phyloP scores from a whole-genome alignment of 768 basidiomycete genomes.

The Calvatia gigantea region DNA sequence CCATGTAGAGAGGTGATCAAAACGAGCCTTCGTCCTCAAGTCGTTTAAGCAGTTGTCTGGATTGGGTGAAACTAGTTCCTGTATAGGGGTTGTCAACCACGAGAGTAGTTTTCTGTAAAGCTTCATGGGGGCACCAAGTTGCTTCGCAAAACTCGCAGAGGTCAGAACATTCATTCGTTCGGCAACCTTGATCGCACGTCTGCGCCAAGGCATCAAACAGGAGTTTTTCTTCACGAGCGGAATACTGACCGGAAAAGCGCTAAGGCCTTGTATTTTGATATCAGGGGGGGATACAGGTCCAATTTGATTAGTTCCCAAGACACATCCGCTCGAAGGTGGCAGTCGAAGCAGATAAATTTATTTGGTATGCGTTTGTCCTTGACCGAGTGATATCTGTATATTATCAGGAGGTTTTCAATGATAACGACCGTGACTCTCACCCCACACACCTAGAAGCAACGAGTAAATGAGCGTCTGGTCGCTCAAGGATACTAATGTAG shows the following conservation, averaged over 20 bases:
- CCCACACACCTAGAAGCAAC: constrained; percentile 53
- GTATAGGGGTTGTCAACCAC: constrained; percentile 5
- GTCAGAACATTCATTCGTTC: constrained; percentile 45
- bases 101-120: neutral
- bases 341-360: constrained; percentile 72
- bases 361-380: constrained; percentile 56
- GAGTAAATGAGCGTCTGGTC: neutral
- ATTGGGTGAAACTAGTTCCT: constrained; percentile 54
- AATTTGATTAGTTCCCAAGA: constrained; percentile 70
- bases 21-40: constrained; percentile 66
- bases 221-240: neutral
- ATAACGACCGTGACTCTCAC: constrained; percentile 23
- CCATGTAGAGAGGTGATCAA: neutral
- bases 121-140: constrained; percentile 44
- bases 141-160: constrained; percentile 51
- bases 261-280: constrained; percentile 64
- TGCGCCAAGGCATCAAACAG: constrained; percentile 19
- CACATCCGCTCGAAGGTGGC: constrained; percentile 61
- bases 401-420: neutral
- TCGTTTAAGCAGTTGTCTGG: constrained; percentile 61
- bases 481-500: neutral
- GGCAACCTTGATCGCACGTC: constrained; percentile 68
- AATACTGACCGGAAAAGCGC: constrained; percentile 60
- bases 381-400: constrained; percentile 55
- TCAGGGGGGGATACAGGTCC: constrained; percentile 52